phyloP scores from a whole-genome alignment of 148 eudicot species.

The Vaccinium vitisidaea region DNA sequence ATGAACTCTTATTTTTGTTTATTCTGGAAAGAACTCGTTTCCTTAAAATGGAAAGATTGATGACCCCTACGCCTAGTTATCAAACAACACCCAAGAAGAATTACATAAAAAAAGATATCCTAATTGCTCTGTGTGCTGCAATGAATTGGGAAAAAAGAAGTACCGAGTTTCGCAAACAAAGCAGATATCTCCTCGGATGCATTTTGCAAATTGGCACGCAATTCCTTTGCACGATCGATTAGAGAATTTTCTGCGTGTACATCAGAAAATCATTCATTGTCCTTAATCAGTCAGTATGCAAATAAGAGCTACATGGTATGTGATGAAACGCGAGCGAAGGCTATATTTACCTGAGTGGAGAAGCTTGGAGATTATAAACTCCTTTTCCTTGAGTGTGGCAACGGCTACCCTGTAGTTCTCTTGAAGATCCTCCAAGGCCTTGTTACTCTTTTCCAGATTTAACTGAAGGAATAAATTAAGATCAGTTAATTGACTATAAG shows the following conservation, averaged over 20 bases:
- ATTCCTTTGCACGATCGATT: conserved; percentile 60
- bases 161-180: conserved; percentile 66
- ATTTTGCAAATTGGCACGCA: conserved; percentile 57
- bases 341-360: conserved; percentile 50
- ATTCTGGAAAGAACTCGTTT: neutral
- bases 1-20: neutral
- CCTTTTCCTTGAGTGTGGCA: conserved; percentile 59
- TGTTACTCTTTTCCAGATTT: conserved; percentile 49
- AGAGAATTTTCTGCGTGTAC: conserved; percentile 53
- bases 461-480: conserved; percentile 31
- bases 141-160: neutral
- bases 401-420: conserved; percentile 46
- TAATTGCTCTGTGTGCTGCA: neutral
- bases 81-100: neutral
- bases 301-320: neutral
- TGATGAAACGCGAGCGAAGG: neutral
- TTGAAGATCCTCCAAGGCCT: conserved; percentile 55
- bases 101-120: neutral
- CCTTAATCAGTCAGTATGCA: neutral
- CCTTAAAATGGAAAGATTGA: neutral
- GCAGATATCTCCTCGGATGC: conserved; percentile 65
- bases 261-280: conserved; percentile 10
- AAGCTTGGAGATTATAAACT: conserved; percentile 55
- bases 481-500: neutral
- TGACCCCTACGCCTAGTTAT: neutral